phyloP scores from a whole-genome alignment of 306 rosid species.

The Vigna nakashimae region DNA sequence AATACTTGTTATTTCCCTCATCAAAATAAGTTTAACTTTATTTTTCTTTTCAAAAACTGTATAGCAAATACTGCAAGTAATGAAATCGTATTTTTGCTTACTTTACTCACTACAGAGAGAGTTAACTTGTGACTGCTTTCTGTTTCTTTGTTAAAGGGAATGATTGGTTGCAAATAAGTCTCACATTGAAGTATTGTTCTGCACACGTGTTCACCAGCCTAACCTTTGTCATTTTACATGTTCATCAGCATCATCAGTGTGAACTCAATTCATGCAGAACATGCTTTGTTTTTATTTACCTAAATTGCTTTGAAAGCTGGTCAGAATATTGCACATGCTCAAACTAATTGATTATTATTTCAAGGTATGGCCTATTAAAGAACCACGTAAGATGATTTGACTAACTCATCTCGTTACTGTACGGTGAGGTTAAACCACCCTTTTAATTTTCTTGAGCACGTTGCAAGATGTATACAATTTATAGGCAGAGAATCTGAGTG shows the following conservation, averaged over 20 bases:
- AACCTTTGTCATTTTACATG: constrained; percentile 17
- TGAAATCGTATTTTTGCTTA: not conserved
- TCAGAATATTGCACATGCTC: constrained; percentile 49
- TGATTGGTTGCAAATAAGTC: not conserved
- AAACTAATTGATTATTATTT: constrained; percentile 44
- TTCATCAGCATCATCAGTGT: constrained; percentile 16
- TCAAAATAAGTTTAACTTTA: not conserved
- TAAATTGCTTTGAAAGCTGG: constrained; percentile 23
- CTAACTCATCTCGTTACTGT: not conserved
- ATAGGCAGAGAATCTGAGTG: constrained; percentile 12
- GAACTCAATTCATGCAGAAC: constrained; percentile 31
- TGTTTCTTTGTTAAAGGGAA: not conserved
- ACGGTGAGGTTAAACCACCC: not conserved
- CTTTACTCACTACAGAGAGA: not conserved
- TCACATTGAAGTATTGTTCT: not conserved
- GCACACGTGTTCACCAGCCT: constrained; percentile 33
- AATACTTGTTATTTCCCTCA: not conserved
- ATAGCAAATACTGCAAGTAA: not conserved
- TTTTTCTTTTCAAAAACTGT: not conserved
- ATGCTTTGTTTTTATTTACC: constrained; percentile 10
- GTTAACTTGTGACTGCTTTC: not conserved
- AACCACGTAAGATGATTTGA: not conserved
- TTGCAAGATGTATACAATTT: not conserved
- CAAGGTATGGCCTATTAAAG: constrained; percentile 34
- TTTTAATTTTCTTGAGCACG: not conserved